Evolutionary conservation across 1,139 yeast genomes (phyloP).

Genomic region (Schizosaccharomyces versatilis): DNA sequence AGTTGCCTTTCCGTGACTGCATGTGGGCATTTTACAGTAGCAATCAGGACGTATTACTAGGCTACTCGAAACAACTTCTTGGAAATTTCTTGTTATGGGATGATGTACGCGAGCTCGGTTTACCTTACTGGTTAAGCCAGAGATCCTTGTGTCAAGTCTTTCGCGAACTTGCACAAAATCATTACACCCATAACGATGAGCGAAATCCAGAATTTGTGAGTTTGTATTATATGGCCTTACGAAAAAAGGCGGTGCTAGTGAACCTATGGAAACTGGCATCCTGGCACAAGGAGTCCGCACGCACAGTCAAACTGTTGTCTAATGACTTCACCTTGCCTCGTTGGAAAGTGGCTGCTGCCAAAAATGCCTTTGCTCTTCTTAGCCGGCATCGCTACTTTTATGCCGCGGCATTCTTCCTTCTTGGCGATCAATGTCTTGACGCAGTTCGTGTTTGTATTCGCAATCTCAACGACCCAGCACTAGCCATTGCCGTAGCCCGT

Average conservation of each 20-base stretch:
- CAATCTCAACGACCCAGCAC: slow-evolving; percentile 41
- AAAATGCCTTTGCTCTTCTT: slow-evolving; percentile 74
- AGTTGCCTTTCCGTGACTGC: slow-evolving; percentile 54
- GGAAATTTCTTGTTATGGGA: slow-evolving; percentile 34
- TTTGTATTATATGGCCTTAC: slow-evolving; percentile 53
- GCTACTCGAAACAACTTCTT: slow-evolving; percentile 31
- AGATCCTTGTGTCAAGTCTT: slow-evolving; percentile 30
- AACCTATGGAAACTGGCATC: slow-evolving; percentile 67
- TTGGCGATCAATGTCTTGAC: slow-evolving; percentile 60
- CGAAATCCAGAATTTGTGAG: slow-evolving; percentile 53
- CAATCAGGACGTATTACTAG: slow-evolving; percentile 36
- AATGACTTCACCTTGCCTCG: slow-evolving; percentile 54
- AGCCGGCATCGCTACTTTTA: slow-evolving; percentile 68
- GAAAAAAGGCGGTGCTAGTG: slow-evolving; percentile 49
- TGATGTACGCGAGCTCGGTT: slow-evolving; percentile 37
- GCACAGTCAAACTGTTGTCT: slow-evolving; percentile 51
- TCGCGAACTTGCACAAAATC: slow-evolving; percentile 46
- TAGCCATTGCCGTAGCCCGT: slow-evolving; percentile 65
- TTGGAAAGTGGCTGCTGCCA: slow-evolving; percentile 74
- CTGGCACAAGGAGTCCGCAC: slow-evolving; percentile 60
- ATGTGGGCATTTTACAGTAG: slow-evolving; percentile 55
- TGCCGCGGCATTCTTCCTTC: slow-evolving; percentile 72
- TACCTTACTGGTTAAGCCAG: slow-evolving; percentile 46
- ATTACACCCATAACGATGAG: slow-evolving; percentile 18
- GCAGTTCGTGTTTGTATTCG: slow-evolving; percentile 50